phyloP scores from a whole-genome alignment of 176 grass and related monocot genomes.

The Aegilops tauschii region DNA sequence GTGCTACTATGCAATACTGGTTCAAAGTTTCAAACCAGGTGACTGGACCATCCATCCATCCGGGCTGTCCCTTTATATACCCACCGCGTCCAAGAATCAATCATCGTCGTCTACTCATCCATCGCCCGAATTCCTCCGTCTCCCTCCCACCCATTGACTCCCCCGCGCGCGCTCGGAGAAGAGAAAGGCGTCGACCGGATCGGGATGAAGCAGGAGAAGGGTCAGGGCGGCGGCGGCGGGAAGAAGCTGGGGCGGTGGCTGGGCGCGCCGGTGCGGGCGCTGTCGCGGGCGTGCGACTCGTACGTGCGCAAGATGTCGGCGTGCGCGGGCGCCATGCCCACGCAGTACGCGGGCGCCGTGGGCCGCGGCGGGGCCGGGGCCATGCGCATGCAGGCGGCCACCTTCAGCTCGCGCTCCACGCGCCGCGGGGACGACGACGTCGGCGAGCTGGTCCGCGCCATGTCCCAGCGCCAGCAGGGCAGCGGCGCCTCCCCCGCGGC shows the following conservation, averaged over 20 bases:
- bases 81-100: background rate
- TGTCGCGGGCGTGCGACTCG: constrained; percentile 58
- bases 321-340: constrained; percentile 48
- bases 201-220: background rate
- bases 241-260: constrained; percentile 48
- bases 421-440: constrained; percentile 37
- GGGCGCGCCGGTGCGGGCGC: constrained; percentile 40
- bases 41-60: background rate
- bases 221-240: background rate
- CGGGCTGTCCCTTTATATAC: constrained; percentile 12
- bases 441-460: constrained; percentile 38
- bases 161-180: background rate
- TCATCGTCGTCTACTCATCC: background rate
- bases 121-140: background rate
- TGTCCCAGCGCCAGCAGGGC: constrained; percentile 32
- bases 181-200: too few species aligned
- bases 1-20: background rate
- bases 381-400: background rate
- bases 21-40: constrained; percentile 24
- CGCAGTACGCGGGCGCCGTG: constrained; percentile 5
- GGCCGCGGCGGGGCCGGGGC: constrained; percentile 29
- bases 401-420: constrained; percentile 37
- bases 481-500: background rate
- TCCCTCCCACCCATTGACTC: constrained; percentile 11
- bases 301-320: constrained; percentile 55